Percentiles rank a stretch among this genome's conserved stretches.
phyloP scores from a whole-genome alignment of 257 asterid species.

The Solanum pimpinellifolium region DNA sequence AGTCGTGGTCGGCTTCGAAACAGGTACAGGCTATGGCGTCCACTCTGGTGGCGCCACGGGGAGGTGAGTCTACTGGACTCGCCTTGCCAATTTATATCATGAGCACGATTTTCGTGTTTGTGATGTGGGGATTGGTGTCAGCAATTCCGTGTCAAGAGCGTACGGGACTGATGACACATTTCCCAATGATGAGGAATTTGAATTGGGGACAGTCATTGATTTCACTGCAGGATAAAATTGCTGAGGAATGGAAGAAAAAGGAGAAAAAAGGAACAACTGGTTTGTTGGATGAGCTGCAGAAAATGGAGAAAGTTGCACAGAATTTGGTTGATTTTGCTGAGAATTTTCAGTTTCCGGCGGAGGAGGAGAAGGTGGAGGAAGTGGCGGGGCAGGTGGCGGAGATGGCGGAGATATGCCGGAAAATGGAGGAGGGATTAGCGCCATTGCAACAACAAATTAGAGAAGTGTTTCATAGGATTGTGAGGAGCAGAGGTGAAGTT shows the following conservation, averaged over 20 bases:
- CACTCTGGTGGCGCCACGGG: slow-evolving; percentile 64
- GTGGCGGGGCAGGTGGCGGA: slow-evolving; percentile 50
- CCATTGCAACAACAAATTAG: slow-evolving; percentile 69
- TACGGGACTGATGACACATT: slow-evolving; percentile 43
- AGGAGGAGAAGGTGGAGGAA: slow-evolving; percentile 55
- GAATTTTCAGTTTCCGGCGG: slow-evolving; percentile 51
- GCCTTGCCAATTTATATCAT: slow-evolving; percentile 53
- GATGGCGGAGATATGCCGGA: slow-evolving; percentile 54
- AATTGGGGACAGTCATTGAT: slow-evolving; percentile 60
- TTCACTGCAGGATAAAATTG: slow-evolving; percentile 64
- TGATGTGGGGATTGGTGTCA: slow-evolving; percentile 81
- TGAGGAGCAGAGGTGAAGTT: slow-evolving; percentile 75
- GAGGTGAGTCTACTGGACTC: slow-evolving; percentile 46
- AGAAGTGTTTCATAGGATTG: slow-evolving; percentile 89
- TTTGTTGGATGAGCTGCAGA: slow-evolving; percentile 61
- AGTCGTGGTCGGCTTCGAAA: slow-evolving; percentile 81
- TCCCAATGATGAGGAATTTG: slow-evolving; percentile 39
- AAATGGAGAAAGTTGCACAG: slow-evolving; percentile 65
- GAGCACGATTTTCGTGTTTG: slow-evolving; percentile 50
- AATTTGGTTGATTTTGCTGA: slow-evolving; percentile 49
- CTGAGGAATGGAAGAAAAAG: slow-evolving; percentile 84
- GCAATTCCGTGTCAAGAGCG: slow-evolving; percentile 89
- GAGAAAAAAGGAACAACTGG: slow-evolving; percentile 73
- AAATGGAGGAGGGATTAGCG: slow-evolving; percentile 75
- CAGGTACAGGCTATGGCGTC: slow-evolving; percentile 66